Conservation (phyloP, 805 yeast species). For the Maudiozyma barnettii region DNA sequence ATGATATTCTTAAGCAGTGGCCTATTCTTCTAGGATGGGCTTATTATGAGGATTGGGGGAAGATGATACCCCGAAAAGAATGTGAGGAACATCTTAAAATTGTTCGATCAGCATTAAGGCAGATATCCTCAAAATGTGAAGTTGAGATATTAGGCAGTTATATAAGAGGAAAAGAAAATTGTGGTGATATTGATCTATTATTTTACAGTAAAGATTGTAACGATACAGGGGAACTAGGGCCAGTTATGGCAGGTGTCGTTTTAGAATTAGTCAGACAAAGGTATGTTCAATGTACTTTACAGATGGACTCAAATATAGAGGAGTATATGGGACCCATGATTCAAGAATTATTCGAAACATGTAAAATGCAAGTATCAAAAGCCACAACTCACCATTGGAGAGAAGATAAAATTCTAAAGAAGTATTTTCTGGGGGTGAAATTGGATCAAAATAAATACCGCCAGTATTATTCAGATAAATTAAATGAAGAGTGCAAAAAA, state of each 20-base stretch:
- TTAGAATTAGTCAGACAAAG: constrained; percentile 10
- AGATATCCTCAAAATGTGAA: constrained; percentile 12
- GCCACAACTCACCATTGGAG: not conserved
- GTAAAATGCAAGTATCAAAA: constrained; percentile 5
- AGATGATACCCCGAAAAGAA: constrained; percentile 18
- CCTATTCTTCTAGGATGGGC: constrained; percentile 25
- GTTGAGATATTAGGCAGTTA: constrained; percentile 27
- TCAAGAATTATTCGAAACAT: constrained; percentile 7
- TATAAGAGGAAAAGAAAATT: constrained; percentile 15
- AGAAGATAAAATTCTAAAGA: constrained; percentile 8
- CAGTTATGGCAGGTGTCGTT: constrained; percentile 15
- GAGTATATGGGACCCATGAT: constrained; percentile 7
- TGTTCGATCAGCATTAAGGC: constrained; percentile 10
- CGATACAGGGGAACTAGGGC: constrained; percentile 13
- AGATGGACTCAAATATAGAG: constrained; percentile 10
- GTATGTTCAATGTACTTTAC: constrained; percentile 22
- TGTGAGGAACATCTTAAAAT: constrained; percentile 15
- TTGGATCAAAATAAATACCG: constrained; percentile 2
- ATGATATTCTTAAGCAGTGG: constrained; percentile 19
- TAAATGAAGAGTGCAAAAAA: not conserved
- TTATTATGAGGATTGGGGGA: constrained; percentile 26
- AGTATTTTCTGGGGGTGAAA: constrained; percentile 17
- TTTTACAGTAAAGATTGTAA: constrained; percentile 22
- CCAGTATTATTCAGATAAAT: not conserved
- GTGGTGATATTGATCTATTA: constrained; percentile 28